Conservation (phyloP, 495 filamentous ascomycete species). For the Podospora conica region DNA sequence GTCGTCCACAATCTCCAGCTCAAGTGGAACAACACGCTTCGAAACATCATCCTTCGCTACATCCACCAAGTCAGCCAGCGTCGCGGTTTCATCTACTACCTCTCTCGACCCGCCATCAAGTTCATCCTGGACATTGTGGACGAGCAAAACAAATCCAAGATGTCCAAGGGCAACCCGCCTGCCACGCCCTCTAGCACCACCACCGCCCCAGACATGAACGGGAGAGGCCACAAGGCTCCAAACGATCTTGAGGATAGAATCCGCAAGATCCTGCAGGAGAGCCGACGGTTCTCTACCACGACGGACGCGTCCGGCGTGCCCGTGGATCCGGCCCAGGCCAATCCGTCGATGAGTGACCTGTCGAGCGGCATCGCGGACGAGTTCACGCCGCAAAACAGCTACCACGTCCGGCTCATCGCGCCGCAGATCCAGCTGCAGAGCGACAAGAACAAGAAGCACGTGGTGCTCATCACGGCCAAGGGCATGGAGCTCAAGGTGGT, state of each 20-base stretch:
- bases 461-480: conserved; percentile 87
- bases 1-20: conserved; percentile 95
- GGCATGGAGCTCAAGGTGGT: conserved; percentile 96
- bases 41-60: conserved; percentile 94
- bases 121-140: conserved; percentile 97
- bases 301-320: conserved; percentile 64
- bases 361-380: conserved; percentile 76
- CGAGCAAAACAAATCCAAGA: conserved; percentile 70
- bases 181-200: conserved; percentile 31
- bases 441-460: conserved; percentile 92
- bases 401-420: conserved; percentile 89
- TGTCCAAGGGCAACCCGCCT: conserved; percentile 31
- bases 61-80: conserved; percentile 96
- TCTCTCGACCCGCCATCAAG: conserved; percentile 91
- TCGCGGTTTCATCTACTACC: conserved; percentile 94
- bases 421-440: conserved; percentile 97
- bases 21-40: conserved; percentile 95
- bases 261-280: conserved; percentile 77
- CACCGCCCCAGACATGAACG: conserved; percentile 32
- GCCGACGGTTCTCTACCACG: conserved; percentile 69
- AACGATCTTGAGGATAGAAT: conserved; percentile 77
- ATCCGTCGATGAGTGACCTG: conserved; percentile 49
- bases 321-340: conserved; percentile 22
- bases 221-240: conserved; percentile 48
- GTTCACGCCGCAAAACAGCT: conserved; percentile 88